phyloP scores from a whole-genome alignment of 805 yeast species.

The Zygosaccharomyces pseudorouxii region DNA sequence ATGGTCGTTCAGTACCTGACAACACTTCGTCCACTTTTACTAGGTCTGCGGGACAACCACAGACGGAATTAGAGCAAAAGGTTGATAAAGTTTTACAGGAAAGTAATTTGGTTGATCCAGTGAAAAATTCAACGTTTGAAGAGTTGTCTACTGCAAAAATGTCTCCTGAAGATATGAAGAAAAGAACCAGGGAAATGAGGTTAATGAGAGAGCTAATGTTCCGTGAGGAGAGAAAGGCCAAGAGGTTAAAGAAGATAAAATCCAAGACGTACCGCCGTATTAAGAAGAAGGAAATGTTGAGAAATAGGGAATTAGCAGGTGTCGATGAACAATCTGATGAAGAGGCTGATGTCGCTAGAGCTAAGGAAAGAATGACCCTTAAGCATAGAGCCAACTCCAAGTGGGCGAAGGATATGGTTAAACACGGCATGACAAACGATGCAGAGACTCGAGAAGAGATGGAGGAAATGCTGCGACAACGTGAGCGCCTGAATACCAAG shows the following conservation, averaged over 20 bases:
- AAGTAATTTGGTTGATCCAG: conserved; percentile 67
- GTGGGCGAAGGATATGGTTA: conserved; percentile 90
- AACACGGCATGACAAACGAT: conserved; percentile 87
- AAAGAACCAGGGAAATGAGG: conserved; percentile 77
- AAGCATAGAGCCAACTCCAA: conserved; percentile 82
- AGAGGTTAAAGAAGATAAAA: conserved; percentile 88
- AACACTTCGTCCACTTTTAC: conserved; percentile 54
- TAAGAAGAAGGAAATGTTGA: conserved; percentile 75
- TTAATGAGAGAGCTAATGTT: conserved; percentile 95
- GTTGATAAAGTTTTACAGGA: conserved; percentile 56
- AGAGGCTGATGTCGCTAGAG: conserved; percentile 71
- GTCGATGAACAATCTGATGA: conserved; percentile 46
- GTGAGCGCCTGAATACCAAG: conserved; percentile 68
- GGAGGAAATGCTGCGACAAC: conserved; percentile 90
- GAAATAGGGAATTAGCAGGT: conserved; percentile 58
- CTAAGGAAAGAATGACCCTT: conserved; percentile 86
- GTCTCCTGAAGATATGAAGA: conserved; percentile 70
- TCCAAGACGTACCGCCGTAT: conserved; percentile 85
- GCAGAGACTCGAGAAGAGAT: conserved; percentile 77
- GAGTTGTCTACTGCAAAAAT: conserved; percentile 77
- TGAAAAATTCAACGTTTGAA: conserved; percentile 78
- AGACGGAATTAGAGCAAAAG: conserved; percentile 61
- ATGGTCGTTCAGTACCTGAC: too few species aligned
- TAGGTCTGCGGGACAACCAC: conserved; percentile 41
- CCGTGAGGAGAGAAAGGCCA: conserved; percentile 88